Base-by-base conservation (phyloP, 2,329 filamentous ascomycete genomes). In the Neopestalotiopsis sp. region DNA sequence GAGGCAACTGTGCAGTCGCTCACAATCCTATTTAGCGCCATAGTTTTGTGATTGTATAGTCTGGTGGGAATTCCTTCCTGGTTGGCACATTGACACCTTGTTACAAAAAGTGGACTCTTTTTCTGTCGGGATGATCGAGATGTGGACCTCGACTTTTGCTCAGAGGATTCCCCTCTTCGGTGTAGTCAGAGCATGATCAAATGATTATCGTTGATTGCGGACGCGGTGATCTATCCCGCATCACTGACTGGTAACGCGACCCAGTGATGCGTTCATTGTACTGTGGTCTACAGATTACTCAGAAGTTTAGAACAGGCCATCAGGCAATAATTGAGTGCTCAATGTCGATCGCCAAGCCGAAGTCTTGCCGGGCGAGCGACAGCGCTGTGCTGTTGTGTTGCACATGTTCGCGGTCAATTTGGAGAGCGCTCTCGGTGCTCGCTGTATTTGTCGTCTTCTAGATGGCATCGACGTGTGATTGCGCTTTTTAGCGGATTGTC, bases 1-100 rank as follows among this genome's bases (percentile, higher is more conserved):
- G n/a, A 13, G 61, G 61, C 38, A 64, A 64, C 40, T 64, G 34
- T 49, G 38, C 61, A 64, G 61, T 30, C 61, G 42, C 40, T 64
- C 61, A 49, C 61, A 64, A 64, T 64, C 20, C n/a, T 62, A 62
- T 38, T 62, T 34, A 34, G 34, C 28, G n/a, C 28, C 34, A 62
- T 40, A 62, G 30, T 20, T 40, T 13, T 17, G 30, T 30, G n/a
- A 20, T 38, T 62, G 57, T 59, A 62, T 62, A 40, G 30, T 62
- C 30, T 62, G 32, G 59, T 10, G 59, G 32, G 34, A 20, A 38
- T 62, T 24, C 45, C 17, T n/a, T 52, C 45, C 45, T 52, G 45
- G 45, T 52, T 52, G 45, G 45, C 45, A 52, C 45, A 17, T n/a
- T 17, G 45, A 7, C 17, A 52, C 45, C 45, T 52, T 14, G 45